Percentiles rank a stretch among this genome's conserved stretches.
Evolutionary conservation across 257 asterid species (phyloP).

Genomic region (Nicotiana paniculata): DNA sequence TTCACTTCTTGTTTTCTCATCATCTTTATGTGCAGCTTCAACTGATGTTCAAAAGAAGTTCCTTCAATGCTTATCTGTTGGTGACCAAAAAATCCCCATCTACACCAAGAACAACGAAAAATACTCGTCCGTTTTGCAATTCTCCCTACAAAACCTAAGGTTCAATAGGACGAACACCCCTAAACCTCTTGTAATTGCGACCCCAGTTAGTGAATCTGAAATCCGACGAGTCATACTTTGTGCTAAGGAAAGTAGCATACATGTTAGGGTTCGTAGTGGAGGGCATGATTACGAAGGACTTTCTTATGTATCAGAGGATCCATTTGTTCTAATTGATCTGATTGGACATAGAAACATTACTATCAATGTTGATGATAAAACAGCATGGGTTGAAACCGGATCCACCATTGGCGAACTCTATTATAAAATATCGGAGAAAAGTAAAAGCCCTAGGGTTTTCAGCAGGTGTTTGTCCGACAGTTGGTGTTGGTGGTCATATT

Average conservation of each 20-base stretch:
- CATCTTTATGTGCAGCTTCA: too few relatives aligned
- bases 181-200: background rate
- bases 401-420: too few relatives aligned
- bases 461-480: too few relatives aligned
- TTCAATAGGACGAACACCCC: background rate
- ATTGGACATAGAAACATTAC: background rate
- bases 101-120: background rate
- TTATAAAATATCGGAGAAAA: too few relatives aligned
- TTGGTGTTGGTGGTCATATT: too few relatives aligned
- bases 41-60: background rate
- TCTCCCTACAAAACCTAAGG: background rate
- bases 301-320: background rate
- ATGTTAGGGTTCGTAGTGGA: background rate
- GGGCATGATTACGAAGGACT: background rate
- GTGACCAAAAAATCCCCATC: background rate
- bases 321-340: background rate
- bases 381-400: too few relatives aligned
- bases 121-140: background rate
- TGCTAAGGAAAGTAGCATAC: background rate
- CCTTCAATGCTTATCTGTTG: background rate
- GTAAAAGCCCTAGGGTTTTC: too few relatives aligned
- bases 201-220: background rate
- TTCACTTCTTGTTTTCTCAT: too few relatives aligned
- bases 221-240: background rate
- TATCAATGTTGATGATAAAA: background rate